A percentile compares a stretch with the other conserved stretches of the same genome.
These are phyloP conservation scores for Annulohypoxylon stygium DNA, from an alignment of 495 filamentous ascomycete genomes.

Conservation along the genomic window DNA sequence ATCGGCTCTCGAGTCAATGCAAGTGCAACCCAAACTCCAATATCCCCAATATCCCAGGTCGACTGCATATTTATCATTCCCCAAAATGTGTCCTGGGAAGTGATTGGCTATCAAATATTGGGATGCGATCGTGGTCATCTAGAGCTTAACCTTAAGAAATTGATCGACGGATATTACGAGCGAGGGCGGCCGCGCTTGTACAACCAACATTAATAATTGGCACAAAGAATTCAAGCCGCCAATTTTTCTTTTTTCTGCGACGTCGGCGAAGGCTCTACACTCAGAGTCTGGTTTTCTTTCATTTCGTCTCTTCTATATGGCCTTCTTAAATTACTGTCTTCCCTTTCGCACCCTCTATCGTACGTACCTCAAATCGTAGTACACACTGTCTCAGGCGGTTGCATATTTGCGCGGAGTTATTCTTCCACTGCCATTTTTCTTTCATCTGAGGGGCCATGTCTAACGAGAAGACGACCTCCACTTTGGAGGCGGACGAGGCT, in stretches of 20 bases:
- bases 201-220: conserved; percentile 12
- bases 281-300: background rate
- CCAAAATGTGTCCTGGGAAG: background rate
- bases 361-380: conserved; percentile 6
- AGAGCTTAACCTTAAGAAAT: background rate
- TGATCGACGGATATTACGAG: conserved; percentile 2
- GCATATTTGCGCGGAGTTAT: conserved; percentile 30
- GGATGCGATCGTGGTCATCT: background rate
- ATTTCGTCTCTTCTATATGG: background rate
- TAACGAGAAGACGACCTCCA: conserved; percentile 32
- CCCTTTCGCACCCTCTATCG: background rate
- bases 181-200: background rate
- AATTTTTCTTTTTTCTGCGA: conserved; percentile 10
- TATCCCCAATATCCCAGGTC: background rate
- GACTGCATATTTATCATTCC: background rate
- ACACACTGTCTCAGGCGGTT: conserved; percentile 20
- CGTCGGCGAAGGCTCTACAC: conserved; percentile 1
- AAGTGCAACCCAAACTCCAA: background rate
- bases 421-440: background rate
- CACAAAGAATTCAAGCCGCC: conserved; percentile 22
- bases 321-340: conserved; percentile 17
- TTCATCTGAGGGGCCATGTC: conserved; percentile 29
- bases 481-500: conserved; percentile 35
- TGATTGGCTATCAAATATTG: conserved; percentile 1
- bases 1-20: conserved; percentile 1